Conservation (phyloP, 495 filamentous ascomycete species). For the Aspergillus nidulans region DNA sequence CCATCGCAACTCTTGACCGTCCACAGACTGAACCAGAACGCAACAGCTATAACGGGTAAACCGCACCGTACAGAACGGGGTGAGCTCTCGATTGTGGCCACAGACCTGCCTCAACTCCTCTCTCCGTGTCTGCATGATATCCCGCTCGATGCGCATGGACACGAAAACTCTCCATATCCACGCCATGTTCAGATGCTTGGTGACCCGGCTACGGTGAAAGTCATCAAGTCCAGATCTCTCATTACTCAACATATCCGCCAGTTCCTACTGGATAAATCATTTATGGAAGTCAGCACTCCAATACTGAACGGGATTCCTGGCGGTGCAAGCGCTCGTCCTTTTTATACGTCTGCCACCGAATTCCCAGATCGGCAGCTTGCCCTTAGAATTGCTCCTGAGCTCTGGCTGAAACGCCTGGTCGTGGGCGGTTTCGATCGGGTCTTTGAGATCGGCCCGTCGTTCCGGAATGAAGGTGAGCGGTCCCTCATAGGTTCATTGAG, state of each 20-base stretch:
- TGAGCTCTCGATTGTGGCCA: constrained; percentile 72
- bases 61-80: constrained; percentile 67
- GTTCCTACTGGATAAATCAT: constrained; percentile 64
- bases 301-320: constrained; percentile 72
- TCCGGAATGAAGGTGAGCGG: constrained; percentile 79
- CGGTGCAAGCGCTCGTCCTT: constrained; percentile 82
- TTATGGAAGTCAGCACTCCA: constrained; percentile 86
- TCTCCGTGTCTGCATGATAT: constrained; percentile 72
- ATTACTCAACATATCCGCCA: constrained; percentile 70
- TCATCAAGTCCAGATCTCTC: constrained; percentile 65
- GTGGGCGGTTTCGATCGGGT: constrained; percentile 85
- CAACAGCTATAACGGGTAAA: constrained; percentile 60
- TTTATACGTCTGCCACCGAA: constrained; percentile 68
- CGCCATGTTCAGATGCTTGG: constrained; percentile 79
- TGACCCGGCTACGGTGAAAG: constrained; percentile 59
- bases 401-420: constrained; percentile 91
- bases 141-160: constrained; percentile 59
- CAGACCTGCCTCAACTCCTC: constrained; percentile 62
- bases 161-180: constrained; percentile 62
- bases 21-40: constrained; percentile 17
- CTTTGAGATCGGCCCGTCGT: constrained; percentile 90
- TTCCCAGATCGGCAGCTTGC: constrained; percentile 64
- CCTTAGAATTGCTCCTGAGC: constrained; percentile 83
- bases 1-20: background rate
- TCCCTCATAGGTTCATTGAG: background rate